Base-by-base conservation (phyloP, 176 grass and related monocot species). In the Ampelocalamus luodianensis region DNA sequence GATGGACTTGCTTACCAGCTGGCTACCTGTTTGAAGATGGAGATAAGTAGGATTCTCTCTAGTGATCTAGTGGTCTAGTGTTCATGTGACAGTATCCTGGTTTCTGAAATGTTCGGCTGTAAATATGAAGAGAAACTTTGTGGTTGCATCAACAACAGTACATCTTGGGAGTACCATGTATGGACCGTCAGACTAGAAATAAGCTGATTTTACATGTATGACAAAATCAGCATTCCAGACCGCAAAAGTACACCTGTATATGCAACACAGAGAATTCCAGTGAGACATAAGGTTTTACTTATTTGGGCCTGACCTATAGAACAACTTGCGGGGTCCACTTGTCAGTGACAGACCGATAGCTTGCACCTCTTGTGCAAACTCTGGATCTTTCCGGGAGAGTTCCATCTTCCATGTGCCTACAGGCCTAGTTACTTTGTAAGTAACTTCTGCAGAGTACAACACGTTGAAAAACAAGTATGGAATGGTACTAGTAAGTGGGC, bases 371-470 rank as follows among this genome's bases (percentile, higher is more conserved):
- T 10, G 54, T 58, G 20, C 9, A n/a, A 18, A 55, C 16, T 55
- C 1, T 54, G 48, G 48, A 46, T 48, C 11, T 48, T 14, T 48
- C 45, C 3, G 3, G 32, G 32, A 34, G 32, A 34, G 32, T 34
- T 14, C 11, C 45, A 8, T 42, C 39, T 46, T 17, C 55, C 85
- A 80, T 72, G 68, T 87, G 85, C 68, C 77, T 45, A 8, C 45
- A 22, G 24, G 37, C 68, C 56, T 67, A 46, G 58, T 74, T 50
- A 43, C n/a, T 78, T 3, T 24, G 80, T 80, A 80, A 43, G 80
- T 80, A 80, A 43, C 10, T 4, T 4, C 10, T 58, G 55, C 20
- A 1, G 10, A 23, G 56, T 59, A 59, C 22, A 10, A 23, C 22
- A 23, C 8, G 9, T 23, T 60, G 37, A 59, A 87, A 82, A 74